phyloP scores from a whole-genome alignment of 352 stramenopile species.

The Globisporangium nodosum region DNA sequence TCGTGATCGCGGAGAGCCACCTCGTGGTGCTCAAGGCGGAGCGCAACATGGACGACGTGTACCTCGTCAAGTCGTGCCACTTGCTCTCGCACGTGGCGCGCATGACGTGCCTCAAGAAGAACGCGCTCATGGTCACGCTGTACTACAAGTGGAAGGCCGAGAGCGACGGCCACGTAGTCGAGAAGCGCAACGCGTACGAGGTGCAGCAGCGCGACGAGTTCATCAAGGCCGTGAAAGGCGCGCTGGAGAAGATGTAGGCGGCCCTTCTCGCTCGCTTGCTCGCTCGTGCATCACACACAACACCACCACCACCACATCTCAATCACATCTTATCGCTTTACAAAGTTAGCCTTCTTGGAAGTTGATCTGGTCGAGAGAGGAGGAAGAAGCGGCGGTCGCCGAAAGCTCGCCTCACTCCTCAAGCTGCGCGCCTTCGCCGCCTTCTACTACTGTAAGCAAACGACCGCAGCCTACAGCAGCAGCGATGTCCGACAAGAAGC shows the following conservation, averaged over 20 bases:
- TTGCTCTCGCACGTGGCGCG: conserved; percentile 59
- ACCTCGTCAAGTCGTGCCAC: conserved; percentile 75
- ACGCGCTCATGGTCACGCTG: conserved; percentile 80
- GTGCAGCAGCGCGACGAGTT: conserved; percentile 85
- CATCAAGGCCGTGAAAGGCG: conserved; percentile 75
- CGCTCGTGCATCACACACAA: no score
- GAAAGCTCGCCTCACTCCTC: no score
- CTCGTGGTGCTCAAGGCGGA: conserved; percentile 75
- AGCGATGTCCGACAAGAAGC: conserved; percentile 68
- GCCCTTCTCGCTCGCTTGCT: neutral
- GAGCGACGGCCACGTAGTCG: conserved; percentile 26
- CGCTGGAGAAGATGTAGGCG: conserved; percentile 74
- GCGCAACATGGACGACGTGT: conserved; percentile 66
- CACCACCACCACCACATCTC: neutral
- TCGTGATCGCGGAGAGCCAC: conserved; percentile 71
- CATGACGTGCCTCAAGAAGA: conserved; percentile 89
- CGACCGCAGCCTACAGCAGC: neutral
- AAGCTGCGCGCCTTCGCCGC: no score
- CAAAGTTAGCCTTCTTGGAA: no score
- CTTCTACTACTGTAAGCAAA: no score
- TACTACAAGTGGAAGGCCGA: conserved; percentile 79
- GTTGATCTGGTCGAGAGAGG: no score
- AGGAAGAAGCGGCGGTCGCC: no score
- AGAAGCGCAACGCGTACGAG: conserved; percentile 77
- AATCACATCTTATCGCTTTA: neutral